Percentiles rank a stretch among this genome's conserved stretches.
Evolutionary conservation across 2,329 filamentous ascomycete genomes (phyloP).

Genomic region (Fusarium sp.): DNA sequence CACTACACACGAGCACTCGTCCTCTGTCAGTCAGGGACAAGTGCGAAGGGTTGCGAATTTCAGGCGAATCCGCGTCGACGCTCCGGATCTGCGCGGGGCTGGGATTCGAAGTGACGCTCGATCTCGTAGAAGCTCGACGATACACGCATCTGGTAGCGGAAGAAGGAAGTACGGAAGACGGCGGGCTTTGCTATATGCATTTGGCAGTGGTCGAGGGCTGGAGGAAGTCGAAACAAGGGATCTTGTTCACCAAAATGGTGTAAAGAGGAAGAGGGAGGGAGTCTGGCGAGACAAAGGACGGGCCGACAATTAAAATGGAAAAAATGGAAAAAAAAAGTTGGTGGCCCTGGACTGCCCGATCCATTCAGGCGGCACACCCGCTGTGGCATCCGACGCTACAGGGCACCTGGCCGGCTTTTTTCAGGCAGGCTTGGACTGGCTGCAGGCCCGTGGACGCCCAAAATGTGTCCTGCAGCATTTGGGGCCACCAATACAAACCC

Average conservation of each 20-base stretch:
- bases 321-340: constrained; percentile 25
- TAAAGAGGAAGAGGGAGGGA: constrained; percentile 31
- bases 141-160: constrained; percentile 69
- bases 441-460: constrained; percentile 19
- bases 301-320: constrained; percentile 36
- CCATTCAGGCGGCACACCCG: constrained; percentile 13
- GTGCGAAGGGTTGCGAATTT: constrained; percentile 43
- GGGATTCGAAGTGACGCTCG: constrained; percentile 61
- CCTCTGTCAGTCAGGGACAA: constrained; percentile 26
- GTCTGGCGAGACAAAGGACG: constrained; percentile 22
- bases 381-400: constrained; percentile 21
- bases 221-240: constrained; percentile 24
- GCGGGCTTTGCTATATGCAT: constrained; percentile 67
- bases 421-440: constrained; percentile 14
- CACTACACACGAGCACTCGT: constrained; percentile 34
- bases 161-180: constrained; percentile 60
- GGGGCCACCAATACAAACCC: constrained; percentile 5
- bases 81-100: constrained; percentile 68
- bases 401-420: constrained; percentile 29
- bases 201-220: constrained; percentile 50
- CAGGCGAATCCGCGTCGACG: constrained; percentile 67
- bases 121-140: constrained; percentile 60
- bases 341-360: constrained; percentile 21
- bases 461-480: constrained; percentile 10
- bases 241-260: constrained; percentile 46